Base-by-base conservation (phyloP, 331 rosid genomes). In the Malus hybrid region DNA sequence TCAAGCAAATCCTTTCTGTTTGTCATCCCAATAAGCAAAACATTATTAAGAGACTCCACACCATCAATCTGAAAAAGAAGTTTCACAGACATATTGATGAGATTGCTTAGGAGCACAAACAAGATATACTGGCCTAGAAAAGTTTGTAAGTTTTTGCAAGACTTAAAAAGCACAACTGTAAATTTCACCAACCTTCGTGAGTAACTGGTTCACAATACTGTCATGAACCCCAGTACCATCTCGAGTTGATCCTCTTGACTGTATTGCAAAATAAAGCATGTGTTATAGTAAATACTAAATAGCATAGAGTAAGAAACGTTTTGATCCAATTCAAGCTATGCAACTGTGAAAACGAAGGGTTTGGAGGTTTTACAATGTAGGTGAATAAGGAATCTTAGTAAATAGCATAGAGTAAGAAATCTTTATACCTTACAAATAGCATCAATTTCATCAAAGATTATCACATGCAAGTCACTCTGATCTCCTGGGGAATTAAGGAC, bases 181-280 rank as follows among this genome's bases (percentile, higher is more conserved):
- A 70, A 18, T 48, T 73, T 56, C 54, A 68, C 90, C 32, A 63
- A 92, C 99, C 99, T 94, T 94, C 10, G 99, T 94, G 70, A 94
- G 97, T 83, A 94, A 93, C 80, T 94, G 99, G 83, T 94, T 94
- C 81, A 94, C 99, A 79, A 94, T 92, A 81, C 99, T 90, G 70
- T 94, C 99, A 83, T 90, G 97, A 83, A 94, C 99, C 78, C 99
- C 99, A 4, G 97, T 94, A 61, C 99, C 97, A 83, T 94, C 99
- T 80, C 93, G 83, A 69, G 99, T 94, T 19, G 99, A 94, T 74
- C 99, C 99, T 83, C 99, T 87, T 55, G 97, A 89, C 99, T 94
- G 89, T 76, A 77, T 63, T 78, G 65, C 33, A 65, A 48, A 61
- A 69, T 34, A 44, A 64, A 71, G 79, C 70, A 48, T 14, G 76